These are phyloP conservation scores for Malassezia globosa DNA, from an alignment of 1,284 basidiomycete genomes.

Conservation along the genomic window DNA sequence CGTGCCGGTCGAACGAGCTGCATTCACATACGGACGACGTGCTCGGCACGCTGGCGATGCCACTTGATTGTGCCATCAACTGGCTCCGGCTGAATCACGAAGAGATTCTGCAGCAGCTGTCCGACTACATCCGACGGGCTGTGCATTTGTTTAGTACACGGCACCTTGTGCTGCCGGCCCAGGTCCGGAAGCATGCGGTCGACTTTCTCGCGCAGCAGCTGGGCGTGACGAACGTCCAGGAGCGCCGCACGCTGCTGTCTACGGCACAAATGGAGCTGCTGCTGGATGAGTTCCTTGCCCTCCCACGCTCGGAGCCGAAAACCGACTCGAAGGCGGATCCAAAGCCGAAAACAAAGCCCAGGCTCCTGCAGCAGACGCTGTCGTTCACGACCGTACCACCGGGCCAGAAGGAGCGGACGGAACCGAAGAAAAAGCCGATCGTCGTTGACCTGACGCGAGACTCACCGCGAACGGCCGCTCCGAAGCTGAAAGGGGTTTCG, in stretches of 20 bases:
- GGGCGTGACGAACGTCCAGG: conserved; percentile 21
- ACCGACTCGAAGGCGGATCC: too few species aligned
- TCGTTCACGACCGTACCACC: not conserved
- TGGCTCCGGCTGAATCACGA: conserved; percentile 46
- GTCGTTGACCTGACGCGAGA: conserved; percentile 13
- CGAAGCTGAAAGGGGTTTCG: conserved; percentile 16
- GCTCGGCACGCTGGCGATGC: conserved; percentile 25
- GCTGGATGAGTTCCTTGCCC: conserved; percentile 15
- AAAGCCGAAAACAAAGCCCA: conserved; percentile 3
- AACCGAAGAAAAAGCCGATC: not conserved
- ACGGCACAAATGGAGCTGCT: conserved; percentile 34
- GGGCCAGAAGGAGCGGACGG: not conserved
- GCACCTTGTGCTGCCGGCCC: conserved; percentile 21
- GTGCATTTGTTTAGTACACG: conserved; percentile 27
- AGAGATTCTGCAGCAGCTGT: conserved; percentile 39
- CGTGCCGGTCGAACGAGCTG: conserved; percentile 12
- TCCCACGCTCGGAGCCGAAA: conserved; percentile 21
- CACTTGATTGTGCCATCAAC: conserved; percentile 30
- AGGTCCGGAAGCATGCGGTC: conserved; percentile 29
- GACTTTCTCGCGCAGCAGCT: conserved; percentile 37
- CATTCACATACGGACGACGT: not conserved
- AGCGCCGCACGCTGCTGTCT: conserved; percentile 30
- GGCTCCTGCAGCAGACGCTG: conserved; percentile 17
- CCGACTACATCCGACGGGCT: conserved; percentile 32
- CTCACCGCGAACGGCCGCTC: conserved; percentile 2